Base-by-base conservation (phyloP, 108 stramenopile species). In the Epipyxis sp. region DNA sequence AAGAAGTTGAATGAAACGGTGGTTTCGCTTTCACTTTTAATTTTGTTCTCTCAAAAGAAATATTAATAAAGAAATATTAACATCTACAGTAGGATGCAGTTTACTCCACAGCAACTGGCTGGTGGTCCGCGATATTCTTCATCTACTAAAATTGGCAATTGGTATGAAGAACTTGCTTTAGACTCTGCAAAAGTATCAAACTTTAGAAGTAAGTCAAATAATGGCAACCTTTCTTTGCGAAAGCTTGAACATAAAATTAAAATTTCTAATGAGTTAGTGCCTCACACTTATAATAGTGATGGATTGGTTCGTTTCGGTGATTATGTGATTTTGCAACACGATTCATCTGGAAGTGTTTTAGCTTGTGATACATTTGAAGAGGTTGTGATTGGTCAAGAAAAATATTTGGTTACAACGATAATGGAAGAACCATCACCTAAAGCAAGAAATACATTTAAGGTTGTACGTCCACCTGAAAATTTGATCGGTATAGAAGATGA, bases 1-100 rank as follows among this genome's bases (percentile, higher is more conserved):
- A n/a, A n/a, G n/a, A n/a, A n/a, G n/a, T n/a, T n/a, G n/a, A n/a
- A n/a, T n/a, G n/a, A n/a, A n/a, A n/a, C n/a, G n/a, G n/a, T n/a
- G n/a, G n/a, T n/a, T n/a, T n/a, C n/a, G n/a, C n/a, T n/a, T n/a
- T n/a, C n/a, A n/a, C n/a, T n/a, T n/a, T n/a, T n/a, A n/a, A n/a
- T n/a, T n/a, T n/a, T n/a, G n/a, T n/a, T n/a, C n/a, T n/a, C n/a
- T n/a, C n/a, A n/a, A n/a, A n/a, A n/a, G n/a, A n/a, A n/a, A n/a
- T n/a, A n/a, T n/a, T n/a, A n/a, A n/a, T n/a, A n/a, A n/a, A n/a
- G n/a, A n/a, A n/a, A n/a, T n/a, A n/a, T n/a, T n/a, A n/a, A n/a
- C n/a, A n/a, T n/a, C n/a, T n/a, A n/a, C n/a, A n/a, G n/a, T n/a
- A 82, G 59, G 25, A 86, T 86, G 85, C 79, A 86, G 69, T 79